Evolutionary conservation across 2,329 filamentous ascomycete genomes (phyloP), one percentile per base, ranked within the genome.

Genomic region (Neonectria ditissima): DNA sequence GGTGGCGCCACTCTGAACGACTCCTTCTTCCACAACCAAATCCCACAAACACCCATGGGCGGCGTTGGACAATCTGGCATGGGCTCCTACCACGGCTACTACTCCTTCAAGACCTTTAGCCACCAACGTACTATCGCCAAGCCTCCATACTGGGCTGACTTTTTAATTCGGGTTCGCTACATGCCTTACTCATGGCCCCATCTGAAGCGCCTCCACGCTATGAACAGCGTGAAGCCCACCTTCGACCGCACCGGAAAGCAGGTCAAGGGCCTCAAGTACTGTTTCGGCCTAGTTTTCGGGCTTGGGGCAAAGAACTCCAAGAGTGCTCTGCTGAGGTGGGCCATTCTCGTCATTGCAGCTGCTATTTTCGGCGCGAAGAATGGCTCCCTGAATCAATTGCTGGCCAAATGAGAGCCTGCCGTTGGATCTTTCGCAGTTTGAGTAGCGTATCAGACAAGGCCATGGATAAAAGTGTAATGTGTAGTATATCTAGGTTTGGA

Each of bases 91-190:
- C 83, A 84, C 68, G 84, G 84, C 18, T 75, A 77, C 65, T 80
- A 81, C 72, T 82, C 83, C 37, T 80, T 87, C 75, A 77, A 80
- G 50, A 69, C 77, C 26, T 82, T 82, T 58, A 78, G 76, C 57
- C 80, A 82, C 70, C 74, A 76, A 59, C 79, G 80, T 39, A 73
- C 75, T 66, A 75, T 81, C 37, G 74, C 78, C 54, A 68, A 76
- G 47, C 72, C 78, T 6, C 80, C 80, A 6, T 63, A 55, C 60
- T 81, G 80, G 80, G 68, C 75, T 37, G 80, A 81, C 30, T 66
- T 80, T 41, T 74, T 93, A 64, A 80, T 95, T 69, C 84, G 86
- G 62, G 83, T 92, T 55, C 86, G 92, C 65, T 91, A 91, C 79
- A 86, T 89, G 80, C 89, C 89, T 3, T 91, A 89, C 77, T 78